A percentile compares a stretch with the other conserved stretches of the same genome.
Evolutionary conservation across 495 filamentous ascomycete species (phyloP).

Genomic region (Podospora conica): DNA sequence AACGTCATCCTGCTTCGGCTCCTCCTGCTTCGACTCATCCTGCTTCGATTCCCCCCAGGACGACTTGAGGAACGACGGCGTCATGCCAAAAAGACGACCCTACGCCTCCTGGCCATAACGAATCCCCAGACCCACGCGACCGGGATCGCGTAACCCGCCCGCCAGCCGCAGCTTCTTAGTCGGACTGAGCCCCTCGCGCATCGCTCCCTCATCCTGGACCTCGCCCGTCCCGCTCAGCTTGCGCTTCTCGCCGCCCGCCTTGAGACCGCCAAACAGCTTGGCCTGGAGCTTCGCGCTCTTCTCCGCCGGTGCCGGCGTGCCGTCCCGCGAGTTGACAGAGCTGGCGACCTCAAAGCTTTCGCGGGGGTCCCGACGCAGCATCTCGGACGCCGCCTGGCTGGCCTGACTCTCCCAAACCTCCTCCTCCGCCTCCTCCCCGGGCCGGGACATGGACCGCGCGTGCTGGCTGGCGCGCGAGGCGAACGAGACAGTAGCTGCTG

Average conservation of each 20-base stretch:
- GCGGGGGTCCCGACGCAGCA: conserved; percentile 48
- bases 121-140: conserved; percentile 60
- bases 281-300: conserved; percentile 51
- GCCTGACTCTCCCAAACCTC: conserved; percentile 45
- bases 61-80: too few species aligned
- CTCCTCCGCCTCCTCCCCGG: conserved; percentile 29
- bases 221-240: conserved; percentile 45
- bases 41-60: neutral
- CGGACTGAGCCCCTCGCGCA: conserved; percentile 35
- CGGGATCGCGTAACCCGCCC: conserved; percentile 26
- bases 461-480: conserved; percentile 35
- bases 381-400: conserved; percentile 49
- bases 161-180: conserved; percentile 56
- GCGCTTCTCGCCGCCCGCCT: conserved; percentile 58
- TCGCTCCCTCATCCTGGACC: conserved; percentile 26
- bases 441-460: conserved; percentile 7
- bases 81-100: too few species aligned
- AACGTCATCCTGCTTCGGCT: too few species aligned
- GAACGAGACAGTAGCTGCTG: conserved; percentile 31
- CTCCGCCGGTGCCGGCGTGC: conserved; percentile 37
- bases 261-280: conserved; percentile 63
- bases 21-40: too few species aligned
- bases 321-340: conserved; percentile 38
- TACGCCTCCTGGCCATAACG: conserved; percentile 35
- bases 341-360: conserved; percentile 45